Percentiles rank a stretch among this genome's conserved stretches.
phyloP scores from a whole-genome alignment of 768 basidiomycete species.

The Lactarius psammicola region DNA sequence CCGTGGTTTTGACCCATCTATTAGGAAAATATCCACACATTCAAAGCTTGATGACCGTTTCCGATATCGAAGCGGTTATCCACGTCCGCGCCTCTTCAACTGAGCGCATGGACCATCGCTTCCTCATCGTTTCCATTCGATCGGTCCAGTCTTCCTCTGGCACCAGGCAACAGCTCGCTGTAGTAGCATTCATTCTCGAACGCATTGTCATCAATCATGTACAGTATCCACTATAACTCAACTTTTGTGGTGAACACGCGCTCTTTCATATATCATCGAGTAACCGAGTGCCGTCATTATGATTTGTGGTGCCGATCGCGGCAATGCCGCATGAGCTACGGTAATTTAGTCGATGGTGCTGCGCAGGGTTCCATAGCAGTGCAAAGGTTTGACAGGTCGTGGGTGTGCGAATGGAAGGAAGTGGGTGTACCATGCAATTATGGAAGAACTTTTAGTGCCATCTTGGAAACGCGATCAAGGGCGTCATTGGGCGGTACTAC shows the following conservation, averaged over 20 bases:
- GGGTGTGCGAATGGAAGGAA: background rate
- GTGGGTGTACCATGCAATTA: background rate
- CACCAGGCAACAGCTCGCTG: background rate
- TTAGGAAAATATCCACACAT: slow-evolving; percentile 1
- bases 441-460: background rate
- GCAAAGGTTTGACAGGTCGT: background rate
- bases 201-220: background rate
- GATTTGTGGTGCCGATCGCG: background rate
- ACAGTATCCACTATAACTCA: background rate
- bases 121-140: background rate
- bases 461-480: background rate
- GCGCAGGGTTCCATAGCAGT: no score
- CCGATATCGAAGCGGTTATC: background rate
- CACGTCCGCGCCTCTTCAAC: slow-evolving; percentile 4
- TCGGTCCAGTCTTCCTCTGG: background rate
- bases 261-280: background rate
- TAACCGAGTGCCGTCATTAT: background rate
- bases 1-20: background rate
- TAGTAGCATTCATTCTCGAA: background rate
- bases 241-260: slow-evolving; percentile 1
- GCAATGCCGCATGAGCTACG: background rate
- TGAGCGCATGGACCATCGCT: background rate
- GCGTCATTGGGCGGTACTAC: background rate
- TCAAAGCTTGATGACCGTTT: background rate
- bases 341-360: background rate